These are phyloP conservation scores for Schizophyllum commune DNA, from an alignment of 1,284 basidiomycete genomes.

Conservation along the genomic window DNA sequence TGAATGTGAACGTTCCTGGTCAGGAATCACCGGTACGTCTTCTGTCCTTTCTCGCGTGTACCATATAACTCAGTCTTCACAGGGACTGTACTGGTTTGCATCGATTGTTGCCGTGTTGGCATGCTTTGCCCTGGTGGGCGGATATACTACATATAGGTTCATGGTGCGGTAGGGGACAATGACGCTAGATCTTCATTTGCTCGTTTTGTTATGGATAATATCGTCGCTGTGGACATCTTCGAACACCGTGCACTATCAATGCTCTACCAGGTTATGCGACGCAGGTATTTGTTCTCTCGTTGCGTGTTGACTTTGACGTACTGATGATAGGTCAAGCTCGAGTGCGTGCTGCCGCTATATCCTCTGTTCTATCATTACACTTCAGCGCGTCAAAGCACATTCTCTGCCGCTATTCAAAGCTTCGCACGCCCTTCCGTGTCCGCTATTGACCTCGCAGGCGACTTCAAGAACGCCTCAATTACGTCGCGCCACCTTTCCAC, in stretches of 20 bases:
- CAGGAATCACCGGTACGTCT: conserved; percentile 44
- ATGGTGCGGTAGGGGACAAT: conserved; percentile 35
- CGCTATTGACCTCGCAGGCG: not conserved
- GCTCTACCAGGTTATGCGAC: too few relatives aligned
- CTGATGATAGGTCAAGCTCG: too few relatives aligned
- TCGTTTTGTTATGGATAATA: too few relatives aligned
- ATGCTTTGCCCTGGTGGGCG: conserved; percentile 74
- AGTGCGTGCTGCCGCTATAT: too few relatives aligned
- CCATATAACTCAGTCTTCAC: too few relatives aligned
- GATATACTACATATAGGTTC: conserved; percentile 76
- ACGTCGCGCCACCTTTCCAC: conserved; percentile 32
- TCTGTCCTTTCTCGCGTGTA: not conserved
- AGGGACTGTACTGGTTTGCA: conserved; percentile 72
- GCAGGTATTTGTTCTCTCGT: too few relatives aligned
- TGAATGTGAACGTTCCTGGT: conserved; percentile 92
- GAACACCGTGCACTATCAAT: too few relatives aligned
- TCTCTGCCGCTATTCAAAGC: not conserved
- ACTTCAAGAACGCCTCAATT: conserved; percentile 25
- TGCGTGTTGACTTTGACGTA: too few relatives aligned
- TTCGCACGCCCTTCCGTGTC: not conserved
- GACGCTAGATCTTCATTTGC: too few relatives aligned
- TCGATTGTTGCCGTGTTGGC: conserved; percentile 77
- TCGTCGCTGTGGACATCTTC: too few relatives aligned
- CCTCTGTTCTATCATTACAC: too few relatives aligned
- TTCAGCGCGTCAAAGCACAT: too few relatives aligned